phyloP scores from a whole-genome alignment of 1,139 yeast species.

The Blastobotrys raffinosifermentans region DNA sequence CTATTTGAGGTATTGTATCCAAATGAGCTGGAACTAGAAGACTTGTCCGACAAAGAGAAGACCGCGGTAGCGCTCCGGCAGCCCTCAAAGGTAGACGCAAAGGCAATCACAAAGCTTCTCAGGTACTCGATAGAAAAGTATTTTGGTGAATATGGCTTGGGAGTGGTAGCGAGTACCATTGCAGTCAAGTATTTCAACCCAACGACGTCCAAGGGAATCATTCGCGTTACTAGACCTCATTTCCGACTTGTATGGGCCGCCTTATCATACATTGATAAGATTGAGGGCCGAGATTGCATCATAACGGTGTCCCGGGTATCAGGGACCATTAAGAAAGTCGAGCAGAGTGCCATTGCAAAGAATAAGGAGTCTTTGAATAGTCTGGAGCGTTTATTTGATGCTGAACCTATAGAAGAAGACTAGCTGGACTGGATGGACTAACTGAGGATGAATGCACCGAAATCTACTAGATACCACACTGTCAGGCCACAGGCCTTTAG shows the following conservation, averaged over 20 bases:
- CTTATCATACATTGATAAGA: slow-evolving; percentile 51
- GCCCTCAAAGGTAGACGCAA: slow-evolving; percentile 20
- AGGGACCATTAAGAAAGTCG: slow-evolving; percentile 86
- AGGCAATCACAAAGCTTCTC: slow-evolving; percentile 37
- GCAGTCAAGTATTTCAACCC: slow-evolving; percentile 72
- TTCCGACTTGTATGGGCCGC: slow-evolving; percentile 63
- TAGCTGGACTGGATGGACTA: too few relatives aligned
- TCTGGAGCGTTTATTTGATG: too few relatives aligned
- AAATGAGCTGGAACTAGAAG: slow-evolving; percentile 15
- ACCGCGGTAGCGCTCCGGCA: slow-evolving; percentile 29
- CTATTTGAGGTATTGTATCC: slow-evolving; percentile 77
- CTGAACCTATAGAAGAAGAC: too few relatives aligned
- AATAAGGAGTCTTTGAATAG: slow-evolving; percentile 28
- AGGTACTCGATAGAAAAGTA: slow-evolving; percentile 49
- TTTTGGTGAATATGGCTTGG: slow-evolving; percentile 78
- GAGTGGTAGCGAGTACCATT: slow-evolving; percentile 54
- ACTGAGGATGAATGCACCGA: too few relatives aligned
- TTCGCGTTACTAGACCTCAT: slow-evolving; percentile 68
- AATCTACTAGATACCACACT: too few relatives aligned
- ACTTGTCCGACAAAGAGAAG: slow-evolving; percentile 15
- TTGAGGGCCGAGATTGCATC: slow-evolving; percentile 51
- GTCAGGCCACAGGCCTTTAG: too few relatives aligned
- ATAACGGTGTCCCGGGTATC: slow-evolving; percentile 65
- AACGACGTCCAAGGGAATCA: slow-evolving; percentile 76
- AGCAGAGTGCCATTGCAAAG: slow-evolving; percentile 46